These are phyloP conservation scores for Eucalyptus tenuipes DNA, from an alignment of 345 rosid genomes.

Conservation along the genomic window DNA sequence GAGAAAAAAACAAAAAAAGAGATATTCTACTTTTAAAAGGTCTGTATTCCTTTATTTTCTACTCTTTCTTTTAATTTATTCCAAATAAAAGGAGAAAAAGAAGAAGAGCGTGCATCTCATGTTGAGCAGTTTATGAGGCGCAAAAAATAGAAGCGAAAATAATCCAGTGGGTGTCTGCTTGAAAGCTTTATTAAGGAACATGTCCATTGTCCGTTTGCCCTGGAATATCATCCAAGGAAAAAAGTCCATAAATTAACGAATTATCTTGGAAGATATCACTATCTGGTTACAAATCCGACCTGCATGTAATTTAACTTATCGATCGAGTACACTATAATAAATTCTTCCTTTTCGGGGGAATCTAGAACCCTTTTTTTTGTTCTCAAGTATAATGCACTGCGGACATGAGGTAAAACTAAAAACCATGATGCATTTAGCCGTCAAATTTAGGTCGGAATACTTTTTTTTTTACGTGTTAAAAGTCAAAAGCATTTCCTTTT, in stretches of 20 bases:
- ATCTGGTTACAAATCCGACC: neutral
- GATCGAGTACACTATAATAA: neutral
- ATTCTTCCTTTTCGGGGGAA: neutral
- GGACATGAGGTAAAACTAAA: neutral
- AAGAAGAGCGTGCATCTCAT: neutral
- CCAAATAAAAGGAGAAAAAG: neutral
- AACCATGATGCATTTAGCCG: neutral
- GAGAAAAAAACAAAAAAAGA: neutral
- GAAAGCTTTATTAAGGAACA: neutral
- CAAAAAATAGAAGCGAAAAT: neutral
- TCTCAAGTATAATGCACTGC: neutral
- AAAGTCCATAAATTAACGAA: neutral
- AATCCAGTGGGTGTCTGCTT: neutral
- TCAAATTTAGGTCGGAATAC: neutral
- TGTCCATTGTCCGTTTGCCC: neutral
- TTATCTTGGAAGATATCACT: neutral
- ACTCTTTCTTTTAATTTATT: neutral
- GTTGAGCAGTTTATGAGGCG: neutral
- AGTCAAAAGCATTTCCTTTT: neutral
- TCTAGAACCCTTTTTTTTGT: neutral
- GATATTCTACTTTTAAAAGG: neutral
- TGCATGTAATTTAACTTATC: neutral
- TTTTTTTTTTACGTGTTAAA: neutral
- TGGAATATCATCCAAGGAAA: neutral
- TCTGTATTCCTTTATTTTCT: neutral